phyloP scores from a whole-genome alignment of 2,329 filamentous ascomycete species.

The Hypoxylon sp. region DNA sequence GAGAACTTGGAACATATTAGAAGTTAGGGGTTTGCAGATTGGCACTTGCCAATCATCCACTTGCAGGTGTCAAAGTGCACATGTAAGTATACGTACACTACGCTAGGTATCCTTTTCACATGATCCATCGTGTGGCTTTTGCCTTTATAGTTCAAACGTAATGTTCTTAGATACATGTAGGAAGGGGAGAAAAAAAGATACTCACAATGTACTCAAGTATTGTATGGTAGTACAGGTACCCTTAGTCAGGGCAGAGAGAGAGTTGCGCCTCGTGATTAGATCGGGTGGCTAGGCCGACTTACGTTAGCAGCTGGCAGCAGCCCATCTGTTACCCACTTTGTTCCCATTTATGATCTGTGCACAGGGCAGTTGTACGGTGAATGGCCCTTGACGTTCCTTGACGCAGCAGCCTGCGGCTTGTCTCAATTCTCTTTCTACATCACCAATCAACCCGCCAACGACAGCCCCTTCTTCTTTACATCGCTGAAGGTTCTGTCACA shows the following conservation, averaged over 20 bases:
- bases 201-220: neutral
- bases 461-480: constrained; percentile 38
- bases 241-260: constrained; percentile 18
- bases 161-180: neutral
- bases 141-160: neutral
- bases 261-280: constrained; percentile 45
- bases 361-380: constrained; percentile 35
- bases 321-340: constrained; percentile 1
- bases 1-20: neutral
- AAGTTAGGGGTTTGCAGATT: constrained; percentile 13
- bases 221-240: constrained; percentile 5
- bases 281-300: constrained; percentile 41
- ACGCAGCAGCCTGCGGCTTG: constrained; percentile 52
- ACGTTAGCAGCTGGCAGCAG: constrained; percentile 40
- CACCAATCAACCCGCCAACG: constrained; percentile 44
- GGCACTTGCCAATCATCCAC: constrained; percentile 25
- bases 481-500: constrained; percentile 30
- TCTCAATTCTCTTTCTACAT: constrained; percentile 55
- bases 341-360: constrained; percentile 6
- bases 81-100: neutral
- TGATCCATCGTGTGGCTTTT: constrained; percentile 7
- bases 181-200: neutral
- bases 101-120: constrained; percentile 3
- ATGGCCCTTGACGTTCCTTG: constrained; percentile 50
- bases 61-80: constrained; percentile 23